Percentiles rank a stretch among this genome's conserved stretches.
These are phyloP conservation scores for Helenozyma rhizophorensis DNA, from an alignment of 805 yeast genomes.

Conservation along the genomic window DNA sequence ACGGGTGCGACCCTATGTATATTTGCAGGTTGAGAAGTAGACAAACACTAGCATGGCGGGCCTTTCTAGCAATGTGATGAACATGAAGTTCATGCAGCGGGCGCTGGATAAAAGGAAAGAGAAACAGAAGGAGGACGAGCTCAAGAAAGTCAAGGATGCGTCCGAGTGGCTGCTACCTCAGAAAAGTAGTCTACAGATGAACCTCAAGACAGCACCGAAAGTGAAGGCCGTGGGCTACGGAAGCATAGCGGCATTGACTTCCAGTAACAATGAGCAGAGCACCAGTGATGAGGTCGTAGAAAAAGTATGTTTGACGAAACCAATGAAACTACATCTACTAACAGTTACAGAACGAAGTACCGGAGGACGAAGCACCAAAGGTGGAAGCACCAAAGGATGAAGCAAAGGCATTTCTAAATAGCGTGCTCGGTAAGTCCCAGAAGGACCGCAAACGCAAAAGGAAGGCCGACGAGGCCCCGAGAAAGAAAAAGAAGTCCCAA, in stretches of 20 bases:
- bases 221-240: conserved; percentile 40
- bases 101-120: conserved; percentile 34
- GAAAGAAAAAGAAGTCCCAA: conserved; percentile 5
- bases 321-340: neutral
- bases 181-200: conserved; percentile 20
- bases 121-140: conserved; percentile 27
- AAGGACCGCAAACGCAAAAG: conserved; percentile 8
- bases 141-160: conserved; percentile 40
- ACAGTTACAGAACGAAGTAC: too few species aligned
- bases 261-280: conserved; percentile 5
- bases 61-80: conserved; percentile 66
- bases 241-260: conserved; percentile 22
- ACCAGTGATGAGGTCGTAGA: neutral
- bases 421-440: conserved; percentile 8
- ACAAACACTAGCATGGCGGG: conserved; percentile 4
- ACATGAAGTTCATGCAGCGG: conserved; percentile 65
- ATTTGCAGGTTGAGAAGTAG: too few species aligned
- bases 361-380: too few species aligned
- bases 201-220: conserved; percentile 16
- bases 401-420: conserved; percentile 11
- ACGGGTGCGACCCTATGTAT: too few species aligned
- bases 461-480: conserved; percentile 1
- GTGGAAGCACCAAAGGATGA: conserved; percentile 5
- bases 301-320: neutral
- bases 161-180: conserved; percentile 51